phyloP scores from a whole-genome alignment of 441 rosid genomes.

The Gossypium trilobum region DNA sequence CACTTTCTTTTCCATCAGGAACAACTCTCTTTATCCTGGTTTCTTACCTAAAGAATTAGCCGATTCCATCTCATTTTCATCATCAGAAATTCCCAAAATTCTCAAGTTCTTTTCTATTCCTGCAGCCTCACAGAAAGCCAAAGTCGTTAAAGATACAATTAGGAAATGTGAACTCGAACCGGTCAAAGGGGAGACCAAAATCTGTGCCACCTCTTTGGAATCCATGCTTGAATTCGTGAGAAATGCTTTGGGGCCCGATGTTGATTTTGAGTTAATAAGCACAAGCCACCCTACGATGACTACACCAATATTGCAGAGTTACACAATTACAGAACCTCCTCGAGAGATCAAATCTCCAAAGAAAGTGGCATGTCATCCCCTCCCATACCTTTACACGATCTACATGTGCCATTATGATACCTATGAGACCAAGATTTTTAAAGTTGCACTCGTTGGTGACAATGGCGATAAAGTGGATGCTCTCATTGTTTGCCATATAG shows the following conservation, averaged over 20 bases:
- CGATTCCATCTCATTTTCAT: conserved; percentile 35
- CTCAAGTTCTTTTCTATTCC: conserved; percentile 30
- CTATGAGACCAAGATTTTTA: conserved; percentile 25
- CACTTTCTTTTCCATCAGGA: conserved; percentile 24
- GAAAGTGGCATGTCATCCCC: conserved; percentile 18
- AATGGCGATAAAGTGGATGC: conserved; percentile 32
- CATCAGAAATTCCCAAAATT: conserved; percentile 21
- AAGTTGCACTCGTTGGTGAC: conserved; percentile 28
- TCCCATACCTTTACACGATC: conserved; percentile 25
- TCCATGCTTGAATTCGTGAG: conserved; percentile 7
- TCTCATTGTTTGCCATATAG: conserved; percentile 37
- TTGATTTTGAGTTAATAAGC: neutral
- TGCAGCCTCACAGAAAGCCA: conserved; percentile 30
- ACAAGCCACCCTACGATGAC: conserved; percentile 9
- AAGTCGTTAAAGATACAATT: conserved; percentile 29
- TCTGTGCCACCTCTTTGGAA: conserved; percentile 8
- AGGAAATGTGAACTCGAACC: conserved; percentile 21
- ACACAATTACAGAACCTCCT: conserved; percentile 25
- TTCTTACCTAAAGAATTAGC: conserved; percentile 32
- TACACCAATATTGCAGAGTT: conserved; percentile 18
- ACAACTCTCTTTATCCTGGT: conserved; percentile 22
- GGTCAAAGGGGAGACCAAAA: conserved; percentile 9
- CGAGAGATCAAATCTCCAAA: conserved; percentile 13
- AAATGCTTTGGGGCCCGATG: conserved; percentile 1
- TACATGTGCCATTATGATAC: conserved; percentile 31